phyloP scores from a whole-genome alignment of 148 eudicot genomes.

The Rheum nobile region DNA sequence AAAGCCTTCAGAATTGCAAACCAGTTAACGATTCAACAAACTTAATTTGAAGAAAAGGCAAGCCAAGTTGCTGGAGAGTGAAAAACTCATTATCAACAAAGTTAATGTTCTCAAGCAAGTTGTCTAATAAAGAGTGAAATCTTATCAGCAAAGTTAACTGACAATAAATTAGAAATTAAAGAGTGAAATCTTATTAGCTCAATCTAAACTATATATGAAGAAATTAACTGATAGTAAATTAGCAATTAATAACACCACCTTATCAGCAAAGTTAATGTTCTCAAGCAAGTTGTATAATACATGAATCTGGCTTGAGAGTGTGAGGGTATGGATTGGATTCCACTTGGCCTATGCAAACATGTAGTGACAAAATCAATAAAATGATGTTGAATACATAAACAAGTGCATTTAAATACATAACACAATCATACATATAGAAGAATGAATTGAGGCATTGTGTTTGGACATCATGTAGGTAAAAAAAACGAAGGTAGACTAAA shows the following conservation, averaged over 20 bases:
- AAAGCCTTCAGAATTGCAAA: not conserved
- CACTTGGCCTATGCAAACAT: conserved; percentile 52
- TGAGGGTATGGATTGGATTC: conserved; percentile 76
- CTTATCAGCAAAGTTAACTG: no score
- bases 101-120: conserved; percentile 53
- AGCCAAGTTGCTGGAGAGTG: conserved; percentile 76
- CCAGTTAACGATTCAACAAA: not conserved
- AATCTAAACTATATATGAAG: not conserved
- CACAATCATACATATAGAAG: not conserved
- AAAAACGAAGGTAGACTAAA: not conserved
- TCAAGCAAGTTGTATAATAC: conserved; percentile 63
- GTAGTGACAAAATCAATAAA: not conserved
- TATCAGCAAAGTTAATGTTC: conserved; percentile 50
- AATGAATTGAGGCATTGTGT: not conserved
- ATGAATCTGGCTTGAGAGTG: conserved; percentile 76
- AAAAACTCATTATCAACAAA: conserved; percentile 69
- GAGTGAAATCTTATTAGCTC: conserved; percentile 8
- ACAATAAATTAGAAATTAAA: no score
- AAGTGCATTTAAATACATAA: not conserved
- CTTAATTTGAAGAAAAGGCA: conserved; percentile 17
- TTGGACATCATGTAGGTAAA: not conserved
- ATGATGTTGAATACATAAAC: not conserved
- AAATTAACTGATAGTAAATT: not conserved
- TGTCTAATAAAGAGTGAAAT: no score
- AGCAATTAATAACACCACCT: conserved; percentile 29